Percentiles rank a stretch among this genome's conserved stretches.
These are phyloP conservation scores for Blastobotrys parvus DNA, from an alignment of 805 yeast genomes.

Conservation along the genomic window DNA sequence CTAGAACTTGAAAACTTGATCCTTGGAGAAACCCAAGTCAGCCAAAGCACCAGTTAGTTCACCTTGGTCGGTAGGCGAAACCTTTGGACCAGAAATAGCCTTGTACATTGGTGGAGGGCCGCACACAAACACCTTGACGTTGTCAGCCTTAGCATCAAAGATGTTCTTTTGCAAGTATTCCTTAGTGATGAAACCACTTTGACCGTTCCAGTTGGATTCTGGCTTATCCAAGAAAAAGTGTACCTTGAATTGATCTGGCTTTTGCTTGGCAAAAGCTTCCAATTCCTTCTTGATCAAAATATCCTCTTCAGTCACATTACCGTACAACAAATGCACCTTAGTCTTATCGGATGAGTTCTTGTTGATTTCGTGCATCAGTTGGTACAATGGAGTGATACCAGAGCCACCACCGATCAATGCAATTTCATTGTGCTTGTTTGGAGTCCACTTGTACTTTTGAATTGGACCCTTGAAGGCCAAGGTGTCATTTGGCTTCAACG, in stretches of 20 bases:
- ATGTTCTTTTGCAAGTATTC: slow-evolving; percentile 56
- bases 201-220: slow-evolving; percentile 42
- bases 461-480: slow-evolving; percentile 92
- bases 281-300: slow-evolving; percentile 72
- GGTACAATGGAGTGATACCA: slow-evolving; percentile 94
- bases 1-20: slow-evolving; percentile 82
- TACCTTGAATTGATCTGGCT: slow-evolving; percentile 72
- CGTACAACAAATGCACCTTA: slow-evolving; percentile 74
- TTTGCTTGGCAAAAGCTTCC: slow-evolving; percentile 54
- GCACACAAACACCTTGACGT: slow-evolving; percentile 76
- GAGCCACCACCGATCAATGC: slow-evolving; percentile 92
- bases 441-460: slow-evolving; percentile 81
- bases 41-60: slow-evolving; percentile 80
- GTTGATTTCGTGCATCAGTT: slow-evolving; percentile 68
- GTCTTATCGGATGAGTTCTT: slow-evolving; percentile 83
- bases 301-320: slow-evolving; percentile 69
- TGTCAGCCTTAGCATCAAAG: slow-evolving; percentile 56
- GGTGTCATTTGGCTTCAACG: slow-evolving; percentile 69
- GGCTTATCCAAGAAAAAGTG: slow-evolving; percentile 72
- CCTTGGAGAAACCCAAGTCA: slow-evolving; percentile 82
- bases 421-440: slow-evolving; percentile 74
- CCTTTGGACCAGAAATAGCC: slow-evolving; percentile 79
- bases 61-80: slow-evolving; percentile 88
- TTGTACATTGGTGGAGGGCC: slow-evolving; percentile 93
- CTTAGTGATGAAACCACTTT: slow-evolving; percentile 69